phyloP scores from a whole-genome alignment of 2,329 filamentous ascomycete species.

The Pyrenophora seminiperda region DNA sequence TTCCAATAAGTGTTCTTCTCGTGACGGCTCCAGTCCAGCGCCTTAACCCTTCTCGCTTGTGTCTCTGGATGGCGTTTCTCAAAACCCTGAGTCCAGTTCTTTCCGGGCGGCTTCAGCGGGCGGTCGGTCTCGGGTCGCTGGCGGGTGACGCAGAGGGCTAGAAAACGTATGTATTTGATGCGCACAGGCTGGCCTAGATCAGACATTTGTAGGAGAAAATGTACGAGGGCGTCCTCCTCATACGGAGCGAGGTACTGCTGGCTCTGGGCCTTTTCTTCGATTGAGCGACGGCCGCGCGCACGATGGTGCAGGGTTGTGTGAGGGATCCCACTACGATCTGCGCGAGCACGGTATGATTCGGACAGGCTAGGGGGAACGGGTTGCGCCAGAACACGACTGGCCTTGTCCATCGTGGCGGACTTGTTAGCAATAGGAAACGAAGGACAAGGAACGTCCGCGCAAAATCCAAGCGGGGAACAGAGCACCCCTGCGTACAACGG shows the following conservation, averaged over 20 bases:
- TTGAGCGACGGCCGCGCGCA: slow-evolving; percentile 3
- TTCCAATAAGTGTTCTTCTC: slow-evolving; percentile 24
- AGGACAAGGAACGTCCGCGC: background rate
- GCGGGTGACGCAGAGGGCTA: slow-evolving; percentile 21
- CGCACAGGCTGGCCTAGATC: slow-evolving; percentile 22
- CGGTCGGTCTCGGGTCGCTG: slow-evolving; percentile 10
- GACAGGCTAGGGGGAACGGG: slow-evolving; percentile 2
- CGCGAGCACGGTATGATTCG: slow-evolving; percentile 3
- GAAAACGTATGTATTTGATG: slow-evolving; percentile 24
- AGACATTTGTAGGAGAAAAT: slow-evolving; percentile 23
- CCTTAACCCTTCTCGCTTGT: slow-evolving; percentile 16
- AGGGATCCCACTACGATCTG: slow-evolving; percentile 5
- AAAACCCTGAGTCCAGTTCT: slow-evolving; percentile 24
- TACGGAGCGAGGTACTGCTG: slow-evolving; percentile 19
- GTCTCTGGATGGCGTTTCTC: slow-evolving; percentile 21
- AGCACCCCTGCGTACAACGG: background rate
- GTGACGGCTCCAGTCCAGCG: slow-evolving; percentile 31
- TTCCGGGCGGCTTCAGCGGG: slow-evolving; percentile 18
- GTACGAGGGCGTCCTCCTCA: slow-evolving; percentile 36
- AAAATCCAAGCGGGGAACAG: background rate
- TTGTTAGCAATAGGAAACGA: background rate
- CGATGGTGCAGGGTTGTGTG: slow-evolving; percentile 2
- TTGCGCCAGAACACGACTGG: slow-evolving; percentile 3
- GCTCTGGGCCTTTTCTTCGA: slow-evolving; percentile 22
- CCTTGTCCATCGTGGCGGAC: slow-evolving; percentile 1